Evolutionary conservation across 2,329 filamentous ascomycete species (phyloP).

Genomic region (Talaromyces sp.): DNA sequence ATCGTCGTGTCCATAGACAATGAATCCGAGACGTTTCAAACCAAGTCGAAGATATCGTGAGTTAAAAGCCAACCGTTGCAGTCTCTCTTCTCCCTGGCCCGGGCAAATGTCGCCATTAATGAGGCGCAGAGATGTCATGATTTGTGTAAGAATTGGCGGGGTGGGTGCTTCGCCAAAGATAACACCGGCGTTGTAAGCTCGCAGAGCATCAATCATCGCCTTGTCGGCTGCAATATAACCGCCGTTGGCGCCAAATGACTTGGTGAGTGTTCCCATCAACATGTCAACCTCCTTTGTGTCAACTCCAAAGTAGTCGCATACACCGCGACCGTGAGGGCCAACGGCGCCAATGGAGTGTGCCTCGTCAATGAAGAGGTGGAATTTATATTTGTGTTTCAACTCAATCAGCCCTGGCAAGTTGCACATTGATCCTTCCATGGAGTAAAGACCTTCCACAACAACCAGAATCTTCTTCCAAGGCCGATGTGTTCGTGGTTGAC

Average conservation of each 20-base stretch:
- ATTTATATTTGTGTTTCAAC: slow-evolving; percentile 95
- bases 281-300: slow-evolving; percentile 86
- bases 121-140: slow-evolving; percentile 77
- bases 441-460: slow-evolving; percentile 94
- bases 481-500: slow-evolving; percentile 94
- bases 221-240: slow-evolving; percentile 91
- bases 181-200: slow-evolving; percentile 78
- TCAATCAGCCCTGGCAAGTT: slow-evolving; percentile 86
- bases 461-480: slow-evolving; percentile 99
- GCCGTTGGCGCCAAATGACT: slow-evolving; percentile 97
- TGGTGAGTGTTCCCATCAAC: slow-evolving; percentile 96
- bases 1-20: slow-evolving; percentile 96
- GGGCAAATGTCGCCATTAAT: slow-evolving; percentile 84
- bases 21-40: slow-evolving; percentile 92
- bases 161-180: slow-evolving; percentile 83
- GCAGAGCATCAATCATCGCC: slow-evolving; percentile 85
- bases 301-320: slow-evolving; percentile 95
- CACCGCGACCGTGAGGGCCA: slow-evolving; percentile 80
- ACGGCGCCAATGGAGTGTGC: slow-evolving; percentile 94
- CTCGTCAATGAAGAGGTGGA: slow-evolving; percentile 91
- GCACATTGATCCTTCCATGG: slow-evolving; percentile 98
- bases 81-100: slow-evolving; percentile 89
- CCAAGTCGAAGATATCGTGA: slow-evolving; percentile 96
- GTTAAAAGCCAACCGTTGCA: slow-evolving; percentile 96
- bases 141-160: slow-evolving; percentile 86